These are phyloP conservation scores for Starmerella cellae DNA, from an alignment of 805 yeast genomes.

Conservation along the genomic window DNA sequence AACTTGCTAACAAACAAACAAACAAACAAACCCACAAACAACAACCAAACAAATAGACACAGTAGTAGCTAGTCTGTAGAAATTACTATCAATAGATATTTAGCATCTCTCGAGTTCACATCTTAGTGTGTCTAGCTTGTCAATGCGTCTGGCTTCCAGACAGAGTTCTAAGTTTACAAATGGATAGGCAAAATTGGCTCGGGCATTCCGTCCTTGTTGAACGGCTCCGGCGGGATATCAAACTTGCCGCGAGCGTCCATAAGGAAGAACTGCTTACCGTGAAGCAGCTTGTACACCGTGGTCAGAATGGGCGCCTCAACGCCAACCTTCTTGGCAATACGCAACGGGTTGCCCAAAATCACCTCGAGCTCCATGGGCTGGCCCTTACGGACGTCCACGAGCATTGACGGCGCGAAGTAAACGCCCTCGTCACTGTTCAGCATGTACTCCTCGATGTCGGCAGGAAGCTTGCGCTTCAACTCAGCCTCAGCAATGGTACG, in stretches of 20 bases:
- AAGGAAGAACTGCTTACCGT: conserved; percentile 46
- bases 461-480: conserved; percentile 40
- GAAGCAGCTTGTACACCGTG: conserved; percentile 45
- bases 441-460: conserved; percentile 37
- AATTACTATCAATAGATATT: no score
- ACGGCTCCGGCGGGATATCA: conserved; percentile 30
- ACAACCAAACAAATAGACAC: no score
- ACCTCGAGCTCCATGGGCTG: conserved; percentile 61
- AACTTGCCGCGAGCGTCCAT: conserved; percentile 44
- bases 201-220: neutral
- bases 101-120: no score
- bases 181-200: conserved; percentile 3
- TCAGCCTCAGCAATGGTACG: conserved; percentile 54
- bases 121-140: no score
- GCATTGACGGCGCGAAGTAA: conserved; percentile 60
- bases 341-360: conserved; percentile 52
- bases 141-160: no score
- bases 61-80: no score
- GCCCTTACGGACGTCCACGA: conserved; percentile 50
- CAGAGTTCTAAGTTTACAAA: neutral
- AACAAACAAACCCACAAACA: no score
- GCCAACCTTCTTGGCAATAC: conserved; percentile 36
- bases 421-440: conserved; percentile 46
- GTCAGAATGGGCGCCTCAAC: conserved; percentile 48
- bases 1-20: no score